Evolutionary conservation across 306 rosid species (phyloP).

Genomic region (Begonia fuchsioides): DNA sequence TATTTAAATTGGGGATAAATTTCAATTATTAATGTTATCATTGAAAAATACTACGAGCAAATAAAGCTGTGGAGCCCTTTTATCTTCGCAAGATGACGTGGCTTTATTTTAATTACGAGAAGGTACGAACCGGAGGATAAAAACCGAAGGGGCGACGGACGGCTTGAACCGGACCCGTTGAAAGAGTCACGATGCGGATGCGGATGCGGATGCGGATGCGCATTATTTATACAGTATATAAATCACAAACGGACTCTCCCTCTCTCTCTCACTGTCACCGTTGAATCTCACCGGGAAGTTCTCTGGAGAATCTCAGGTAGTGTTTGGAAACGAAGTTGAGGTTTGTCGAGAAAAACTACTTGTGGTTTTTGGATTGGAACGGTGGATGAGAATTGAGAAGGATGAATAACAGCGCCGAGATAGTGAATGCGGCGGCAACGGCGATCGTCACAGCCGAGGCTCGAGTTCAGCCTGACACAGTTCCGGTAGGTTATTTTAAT

Average conservation of each 20-base stretch:
- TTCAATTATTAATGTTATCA: not conserved
- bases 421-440: conserved; percentile 85
- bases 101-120: conserved; percentile 2
- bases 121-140: conserved; percentile 27
- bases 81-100: conserved; percentile 21
- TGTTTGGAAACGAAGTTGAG: conserved; percentile 3
- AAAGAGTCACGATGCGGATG: too few species aligned
- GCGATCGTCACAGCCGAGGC: conserved; percentile 84
- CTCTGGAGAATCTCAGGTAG: not conserved
- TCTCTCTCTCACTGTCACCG: not conserved
- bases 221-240: not conserved
- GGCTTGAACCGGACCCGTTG: not conserved
- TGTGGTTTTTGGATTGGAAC: conserved; percentile 2
- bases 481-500: conserved; percentile 32
- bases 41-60: conserved; percentile 3
- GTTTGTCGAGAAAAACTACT: not conserved
- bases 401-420: conserved; percentile 59
- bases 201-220: too few species aligned
- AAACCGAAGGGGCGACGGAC: conserved; percentile 16
- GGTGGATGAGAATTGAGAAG: conserved; percentile 30
- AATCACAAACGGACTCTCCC: not conserved
- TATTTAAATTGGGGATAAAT: not conserved
- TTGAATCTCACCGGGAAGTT: not conserved
- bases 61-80: conserved; percentile 29
- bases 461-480: conserved; percentile 58